A percentile compares a stretch with the other conserved stretches of the same genome.
Evolutionary conservation across 805 yeast species (phyloP).

Genomic region (Kuraishia cidri): DNA sequence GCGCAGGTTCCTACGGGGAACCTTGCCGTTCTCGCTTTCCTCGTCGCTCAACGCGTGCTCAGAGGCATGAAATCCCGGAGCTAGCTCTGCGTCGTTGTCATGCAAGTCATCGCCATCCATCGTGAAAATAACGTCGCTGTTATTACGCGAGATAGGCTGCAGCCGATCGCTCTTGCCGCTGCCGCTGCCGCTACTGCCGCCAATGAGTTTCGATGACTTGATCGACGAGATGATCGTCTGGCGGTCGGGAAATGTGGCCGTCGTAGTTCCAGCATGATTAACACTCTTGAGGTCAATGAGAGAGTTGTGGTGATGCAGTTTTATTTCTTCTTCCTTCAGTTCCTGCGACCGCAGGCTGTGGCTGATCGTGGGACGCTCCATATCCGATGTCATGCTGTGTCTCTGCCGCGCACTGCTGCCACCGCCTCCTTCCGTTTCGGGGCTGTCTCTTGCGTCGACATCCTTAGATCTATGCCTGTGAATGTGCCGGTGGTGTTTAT

Average conservation of each 20-base stretch:
- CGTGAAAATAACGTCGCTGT: constrained; percentile 26
- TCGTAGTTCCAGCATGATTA: constrained; percentile 2
- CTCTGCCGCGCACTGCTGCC: neutral
- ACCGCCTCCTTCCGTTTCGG: neutral
- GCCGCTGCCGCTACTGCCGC: neutral
- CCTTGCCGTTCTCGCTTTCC: constrained; percentile 6
- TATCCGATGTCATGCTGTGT: neutral
- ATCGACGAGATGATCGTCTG: neutral
- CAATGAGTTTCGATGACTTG: neutral
- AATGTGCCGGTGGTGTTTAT: neutral
- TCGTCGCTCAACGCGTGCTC: constrained; percentile 8
- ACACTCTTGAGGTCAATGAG: constrained; percentile 12
- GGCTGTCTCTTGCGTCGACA: no score
- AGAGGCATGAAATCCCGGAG: neutral
- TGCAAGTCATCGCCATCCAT: constrained; percentile 32
- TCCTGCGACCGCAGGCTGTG: neutral
- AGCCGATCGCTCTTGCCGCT: no score
- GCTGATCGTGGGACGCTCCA: neutral
- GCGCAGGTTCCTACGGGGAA: constrained; percentile 11
- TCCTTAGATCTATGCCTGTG: no score
- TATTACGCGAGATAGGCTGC: no score
- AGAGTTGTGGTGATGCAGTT: constrained; percentile 8
- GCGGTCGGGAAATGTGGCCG: neutral
- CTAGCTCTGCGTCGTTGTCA: neutral
- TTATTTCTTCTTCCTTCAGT: neutral